Evolutionary conservation across 371 early-diverging fungal genomes (phyloP).

Genomic region (Mucor mucedo): DNA sequence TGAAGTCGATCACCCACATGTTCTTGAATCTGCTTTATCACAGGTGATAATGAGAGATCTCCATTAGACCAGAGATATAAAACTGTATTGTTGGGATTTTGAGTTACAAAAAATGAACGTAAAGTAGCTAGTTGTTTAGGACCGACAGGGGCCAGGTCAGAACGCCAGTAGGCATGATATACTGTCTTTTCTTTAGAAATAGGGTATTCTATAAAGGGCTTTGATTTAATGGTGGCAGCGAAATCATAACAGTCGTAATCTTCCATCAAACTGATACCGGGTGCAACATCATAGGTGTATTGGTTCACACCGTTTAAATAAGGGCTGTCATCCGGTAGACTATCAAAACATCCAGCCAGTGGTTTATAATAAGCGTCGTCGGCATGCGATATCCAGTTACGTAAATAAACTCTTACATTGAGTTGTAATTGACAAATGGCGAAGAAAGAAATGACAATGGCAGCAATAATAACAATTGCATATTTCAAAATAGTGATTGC

Average conservation of each 20-base stretch:
- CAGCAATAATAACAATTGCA: slow-evolving; percentile 18
- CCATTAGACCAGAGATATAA: slow-evolving; percentile 60
- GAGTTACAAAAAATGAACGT: slow-evolving; percentile 59
- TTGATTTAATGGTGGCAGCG: slow-evolving; percentile 44
- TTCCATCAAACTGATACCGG: slow-evolving; percentile 49
- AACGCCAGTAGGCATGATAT: slow-evolving; percentile 61
- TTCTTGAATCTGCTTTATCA: slow-evolving; percentile 41
- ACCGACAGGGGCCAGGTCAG: slow-evolving; percentile 52
- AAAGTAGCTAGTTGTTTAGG: slow-evolving; percentile 52
- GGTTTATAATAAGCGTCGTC: slow-evolving; percentile 49
- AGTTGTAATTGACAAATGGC: slow-evolving; percentile 50
- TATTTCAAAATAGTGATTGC: slow-evolving; percentile 35
- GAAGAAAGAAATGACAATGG: slow-evolving; percentile 40
- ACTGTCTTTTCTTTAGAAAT: slow-evolving; percentile 28
- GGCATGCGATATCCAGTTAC: slow-evolving; percentile 58
- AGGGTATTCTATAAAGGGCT: slow-evolving; percentile 19
- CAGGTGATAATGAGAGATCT: slow-evolving; percentile 39
- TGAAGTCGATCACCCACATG: slow-evolving; percentile 47
- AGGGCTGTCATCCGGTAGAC: slow-evolving; percentile 39
- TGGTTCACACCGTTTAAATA: slow-evolving; percentile 37
- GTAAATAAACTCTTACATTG: slow-evolving; percentile 54
- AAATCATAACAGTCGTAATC: slow-evolving; percentile 62
- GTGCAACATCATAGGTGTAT: slow-evolving; percentile 48
- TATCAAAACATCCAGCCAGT: slow-evolving; percentile 51
- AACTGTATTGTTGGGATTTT: slow-evolving; percentile 38